Percentiles rank a stretch among this genome's conserved stretches.
Evolutionary conservation across 2,329 filamentous ascomycete species (phyloP).

Genomic region (Ophiocordyceps robertsii): DNA sequence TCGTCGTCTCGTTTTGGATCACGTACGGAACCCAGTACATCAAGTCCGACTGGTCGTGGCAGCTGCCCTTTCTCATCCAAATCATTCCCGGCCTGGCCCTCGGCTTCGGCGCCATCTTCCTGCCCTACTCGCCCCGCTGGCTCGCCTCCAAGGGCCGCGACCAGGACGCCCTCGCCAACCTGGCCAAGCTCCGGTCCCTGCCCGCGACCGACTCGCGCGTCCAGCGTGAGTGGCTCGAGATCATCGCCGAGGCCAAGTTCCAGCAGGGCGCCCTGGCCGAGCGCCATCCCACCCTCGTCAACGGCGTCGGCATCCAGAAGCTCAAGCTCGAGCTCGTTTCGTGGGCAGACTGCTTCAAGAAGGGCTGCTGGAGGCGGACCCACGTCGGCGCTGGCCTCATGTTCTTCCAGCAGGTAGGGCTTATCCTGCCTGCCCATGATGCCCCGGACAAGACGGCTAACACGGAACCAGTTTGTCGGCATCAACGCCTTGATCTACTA

Average conservation of each 20-base stretch:
- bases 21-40: conserved; percentile 16
- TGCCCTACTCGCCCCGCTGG: conserved; percentile 16
- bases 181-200: conserved; percentile 11
- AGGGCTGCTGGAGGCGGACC: conserved; percentile 30
- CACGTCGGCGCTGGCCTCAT: conserved; percentile 34
- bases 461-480: conserved; percentile 8
- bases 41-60: conserved; percentile 12
- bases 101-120: conserved; percentile 10
- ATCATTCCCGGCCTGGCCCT: conserved; percentile 13
- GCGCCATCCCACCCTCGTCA: conserved; percentile 19
- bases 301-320: conserved; percentile 16
- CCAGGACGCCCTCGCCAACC: conserved; percentile 9
- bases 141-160: conserved; percentile 12
- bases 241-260: conserved; percentile 12
- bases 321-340: conserved; percentile 32
- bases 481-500: conserved; percentile 40
- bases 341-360: conserved; percentile 35
- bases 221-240: conserved; percentile 11
- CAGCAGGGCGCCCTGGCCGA: conserved; percentile 15
- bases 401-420: conserved; percentile 41
- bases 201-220: conserved; percentile 9
- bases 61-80: conserved; percentile 15
- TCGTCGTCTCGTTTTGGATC: conserved; percentile 17
- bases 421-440: conserved; percentile 7
- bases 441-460: neutral